Percentiles rank a stretch among this genome's conserved stretches.
These are phyloP conservation scores for Aethionema arabicum DNA, from an alignment of 345 rosid genomes.

Conservation along the genomic window DNA sequence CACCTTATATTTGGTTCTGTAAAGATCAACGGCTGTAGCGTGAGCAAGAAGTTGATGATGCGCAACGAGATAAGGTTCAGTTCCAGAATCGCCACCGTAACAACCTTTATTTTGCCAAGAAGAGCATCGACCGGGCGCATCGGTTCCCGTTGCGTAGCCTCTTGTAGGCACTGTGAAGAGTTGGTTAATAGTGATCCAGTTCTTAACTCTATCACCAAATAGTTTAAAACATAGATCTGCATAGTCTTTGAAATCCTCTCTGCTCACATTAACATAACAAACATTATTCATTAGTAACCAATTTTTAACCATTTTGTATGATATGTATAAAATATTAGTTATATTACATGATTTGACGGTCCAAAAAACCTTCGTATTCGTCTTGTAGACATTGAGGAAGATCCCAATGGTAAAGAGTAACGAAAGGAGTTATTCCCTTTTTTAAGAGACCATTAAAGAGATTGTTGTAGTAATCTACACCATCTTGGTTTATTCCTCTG, in stretches of 20 bases:
- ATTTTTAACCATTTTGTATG: too few species aligned
- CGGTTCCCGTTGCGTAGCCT: conserved; percentile 35
- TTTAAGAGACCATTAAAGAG: conserved; percentile 43
- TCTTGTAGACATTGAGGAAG: conserved; percentile 50
- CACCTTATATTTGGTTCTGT: too few species aligned
- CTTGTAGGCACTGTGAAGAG: conserved; percentile 26
- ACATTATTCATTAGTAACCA: too few species aligned
- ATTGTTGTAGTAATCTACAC: conserved; percentile 40
- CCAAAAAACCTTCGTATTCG: conserved; percentile 47
- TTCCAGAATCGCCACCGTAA: too few species aligned
- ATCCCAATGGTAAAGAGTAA: conserved; percentile 53
- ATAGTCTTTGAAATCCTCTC: conserved; percentile 40
- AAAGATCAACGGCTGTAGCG: too few species aligned
- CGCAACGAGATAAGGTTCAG: too few species aligned
- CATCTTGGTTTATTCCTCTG: conserved; percentile 44
- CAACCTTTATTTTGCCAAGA: neutral
- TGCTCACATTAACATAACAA: too few species aligned
- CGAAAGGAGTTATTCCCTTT: conserved; percentile 40
- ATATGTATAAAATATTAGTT: neutral
- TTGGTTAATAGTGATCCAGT: conserved; percentile 51
- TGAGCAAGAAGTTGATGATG: too few species aligned
- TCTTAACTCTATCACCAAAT: conserved; percentile 46
- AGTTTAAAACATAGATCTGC: conserved; percentile 39
- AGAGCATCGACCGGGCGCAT: conserved; percentile 51
- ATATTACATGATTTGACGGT: conserved; percentile 38